Base-by-base conservation (phyloP, 2,329 filamentous ascomycete species). In the Aspergillus nomiae region DNA sequence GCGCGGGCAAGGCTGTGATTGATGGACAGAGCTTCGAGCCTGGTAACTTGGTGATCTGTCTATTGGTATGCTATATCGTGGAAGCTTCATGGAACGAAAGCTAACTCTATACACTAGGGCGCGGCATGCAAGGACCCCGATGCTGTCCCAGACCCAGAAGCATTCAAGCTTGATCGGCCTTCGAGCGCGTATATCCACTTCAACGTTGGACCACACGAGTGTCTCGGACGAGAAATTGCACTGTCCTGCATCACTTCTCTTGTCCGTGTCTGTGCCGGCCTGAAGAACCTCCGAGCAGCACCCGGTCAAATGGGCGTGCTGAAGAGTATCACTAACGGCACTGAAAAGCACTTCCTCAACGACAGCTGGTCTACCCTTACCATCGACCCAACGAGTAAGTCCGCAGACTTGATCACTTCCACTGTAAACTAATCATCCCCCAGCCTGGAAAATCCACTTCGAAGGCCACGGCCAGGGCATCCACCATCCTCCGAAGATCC, bases 281-380 rank as follows among this genome's bases (percentile, higher is more conserved):
- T 84, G 59, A 81, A 81, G 68, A 68, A 80, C 45, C 74, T 84
- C 1, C 80, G 82, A 8, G 79, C 79, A 0, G 82, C 82, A 0
- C 80, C 81, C 1, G 82, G 81, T 0, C 73, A 74, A 55, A 83
- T 83, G 77, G 82, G 82, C 1, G 60, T 71, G 54, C 77, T 83
- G 63, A 83, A 83, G 76, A 80, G 77, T 1, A 79, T 84, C 67
- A 74, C 45, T 61, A 30, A 68, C 48, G 53, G 62, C 11, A 67
- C 71, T 0, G 76, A 82, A 65, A 79, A 78, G 66, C 76, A 74
- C 10, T 84, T 82, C 60, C 75, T 83, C 24, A 82, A 83, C 61
- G 81, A 84, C 53, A 82, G 78, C 66, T 84, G 82, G 79, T 82
- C 81, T 1, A 80, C 79, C 54, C 75, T 84, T 19, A 73, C 73